Evolutionary conservation across 805 yeast genomes (phyloP).

Genomic region (Danielia reshetovae): DNA sequence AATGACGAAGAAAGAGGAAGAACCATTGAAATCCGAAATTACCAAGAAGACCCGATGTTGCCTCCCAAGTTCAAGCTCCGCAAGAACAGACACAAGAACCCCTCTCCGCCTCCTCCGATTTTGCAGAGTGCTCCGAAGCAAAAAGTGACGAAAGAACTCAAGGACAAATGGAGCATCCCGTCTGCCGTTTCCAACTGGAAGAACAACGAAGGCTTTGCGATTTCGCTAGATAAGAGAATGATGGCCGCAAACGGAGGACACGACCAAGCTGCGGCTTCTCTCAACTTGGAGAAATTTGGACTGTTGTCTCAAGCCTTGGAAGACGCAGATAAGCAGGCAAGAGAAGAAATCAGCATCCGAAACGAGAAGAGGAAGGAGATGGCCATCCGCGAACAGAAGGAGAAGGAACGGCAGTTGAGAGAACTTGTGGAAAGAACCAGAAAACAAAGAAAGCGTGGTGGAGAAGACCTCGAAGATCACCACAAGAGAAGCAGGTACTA

Average conservation of each 20-base stretch:
- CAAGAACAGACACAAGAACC: slow-evolving; percentile 60
- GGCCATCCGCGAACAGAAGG: slow-evolving; percentile 23
- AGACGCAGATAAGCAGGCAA: slow-evolving; percentile 23
- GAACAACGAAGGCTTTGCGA: slow-evolving; percentile 85
- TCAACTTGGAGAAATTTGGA: slow-evolving; percentile 55
- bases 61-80: slow-evolving; percentile 75
- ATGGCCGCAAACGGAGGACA: slow-evolving; percentile 43
- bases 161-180: slow-evolving; percentile 81
- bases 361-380: slow-evolving; percentile 24
- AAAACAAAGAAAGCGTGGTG: slow-evolving; percentile 11
- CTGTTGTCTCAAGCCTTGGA: slow-evolving; percentile 69
- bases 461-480: slow-evolving; percentile 1
- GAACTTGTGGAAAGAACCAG: slow-evolving; percentile 27
- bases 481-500: not conserved
- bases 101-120: slow-evolving; percentile 64
- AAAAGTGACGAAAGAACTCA: slow-evolving; percentile 64
- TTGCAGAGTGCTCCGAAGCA: slow-evolving; percentile 50
- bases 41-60: slow-evolving; percentile 76
- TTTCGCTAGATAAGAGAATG: slow-evolving; percentile 73
- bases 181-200: slow-evolving; percentile 94
- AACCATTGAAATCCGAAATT: slow-evolving; percentile 62
- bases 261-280: slow-evolving; percentile 28
- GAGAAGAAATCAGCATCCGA: slow-evolving; percentile 24
- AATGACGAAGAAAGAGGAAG: slow-evolving; percentile 25
- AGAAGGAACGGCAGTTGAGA: slow-evolving; percentile 26